These are phyloP conservation scores for Dryas octopetala DNA, from an alignment of 306 rosid genomes.

Conservation along the genomic window DNA sequence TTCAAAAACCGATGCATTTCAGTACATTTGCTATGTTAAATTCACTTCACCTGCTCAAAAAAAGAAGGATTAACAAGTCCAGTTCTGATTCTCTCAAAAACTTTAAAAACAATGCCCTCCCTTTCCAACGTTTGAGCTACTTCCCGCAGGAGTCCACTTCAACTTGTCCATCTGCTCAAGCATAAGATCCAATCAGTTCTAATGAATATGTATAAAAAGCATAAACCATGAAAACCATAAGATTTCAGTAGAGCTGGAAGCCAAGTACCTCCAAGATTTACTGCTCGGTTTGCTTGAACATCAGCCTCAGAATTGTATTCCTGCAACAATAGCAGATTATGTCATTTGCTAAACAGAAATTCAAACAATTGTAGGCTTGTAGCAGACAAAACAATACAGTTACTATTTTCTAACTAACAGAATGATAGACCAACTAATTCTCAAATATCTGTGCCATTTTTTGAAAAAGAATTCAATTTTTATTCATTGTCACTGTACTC, in stretches of 20 bases:
- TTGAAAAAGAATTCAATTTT: background rate
- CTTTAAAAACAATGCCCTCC: background rate
- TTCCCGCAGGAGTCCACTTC: constrained; percentile 44
- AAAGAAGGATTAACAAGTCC: background rate
- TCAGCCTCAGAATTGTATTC: constrained; percentile 77
- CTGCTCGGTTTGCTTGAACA: constrained; percentile 66
- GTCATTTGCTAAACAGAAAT: constrained; percentile 4
- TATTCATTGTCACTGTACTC: background rate
- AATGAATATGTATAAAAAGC: background rate
- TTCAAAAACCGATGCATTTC: background rate
- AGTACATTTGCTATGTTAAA: background rate
- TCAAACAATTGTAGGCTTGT: too few species aligned
- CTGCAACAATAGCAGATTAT: constrained; percentile 39
- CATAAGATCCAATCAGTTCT: constrained; percentile 22
- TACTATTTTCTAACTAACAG: background rate
- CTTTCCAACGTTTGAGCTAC: constrained; percentile 3
- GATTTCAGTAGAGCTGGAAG: constrained; percentile 6
- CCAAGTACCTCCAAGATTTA: constrained; percentile 56
- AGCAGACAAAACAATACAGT: background rate
- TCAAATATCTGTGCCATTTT: background rate
- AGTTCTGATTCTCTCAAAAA: background rate
- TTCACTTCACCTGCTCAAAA: too few species aligned
- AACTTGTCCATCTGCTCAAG: constrained; percentile 70
- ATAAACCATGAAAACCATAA: background rate
- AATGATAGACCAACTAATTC: background rate